Evolutionary conservation across 352 stramenopile genomes (phyloP), one percentile per base, ranked within the genome.

Genomic region (Pythium myriotylum): DNA sequence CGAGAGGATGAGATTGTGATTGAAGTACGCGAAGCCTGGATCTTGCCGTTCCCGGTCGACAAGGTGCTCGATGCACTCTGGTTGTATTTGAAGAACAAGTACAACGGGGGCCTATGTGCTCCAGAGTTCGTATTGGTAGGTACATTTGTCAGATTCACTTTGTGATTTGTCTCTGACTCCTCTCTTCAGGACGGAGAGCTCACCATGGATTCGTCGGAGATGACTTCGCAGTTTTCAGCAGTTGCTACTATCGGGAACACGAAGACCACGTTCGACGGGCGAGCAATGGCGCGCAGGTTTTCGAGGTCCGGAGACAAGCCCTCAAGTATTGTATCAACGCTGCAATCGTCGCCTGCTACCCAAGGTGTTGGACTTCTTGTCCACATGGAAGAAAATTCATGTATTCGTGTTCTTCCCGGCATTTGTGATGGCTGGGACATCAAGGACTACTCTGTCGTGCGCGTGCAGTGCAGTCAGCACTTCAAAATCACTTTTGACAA

Each of bases 401-500:
- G 51, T 24, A 6, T 58, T 1, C 49, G 49, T 12, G 49, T 56
- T 3, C 17, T 56, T 1, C 49, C 49, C 22, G 12, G 9, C 20
- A 19, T 35, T 8, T 40, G 33, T 14, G 14, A 40, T 14, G 33
- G 19, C 8, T 51, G 22, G 43, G n/a, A 19, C 16, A 16, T 40
- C 10, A 4, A 14, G 16, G 43, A 49, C 3, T 19, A 40, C 9
- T 35, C 39, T 7, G 23, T 32, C 22, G 33, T 8, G n/a, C 55
- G 27, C 1, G 55, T 63, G 23, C 37, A 47, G 24, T 42, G 19
- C 24, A 56, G 16, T 13, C 45, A 54, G 9, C 45, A 46, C 3
- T 55, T 56, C 55, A 39, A 16, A 32, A 43, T 63, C n/a, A 17
- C 24, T 3, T 61, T 61, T 13, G 54, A 43, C 0, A 33, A 61